These are phyloP conservation scores for Neurospora sp. DNA, from an alignment of 495 filamentous ascomycete species.

Conservation along the genomic window DNA sequence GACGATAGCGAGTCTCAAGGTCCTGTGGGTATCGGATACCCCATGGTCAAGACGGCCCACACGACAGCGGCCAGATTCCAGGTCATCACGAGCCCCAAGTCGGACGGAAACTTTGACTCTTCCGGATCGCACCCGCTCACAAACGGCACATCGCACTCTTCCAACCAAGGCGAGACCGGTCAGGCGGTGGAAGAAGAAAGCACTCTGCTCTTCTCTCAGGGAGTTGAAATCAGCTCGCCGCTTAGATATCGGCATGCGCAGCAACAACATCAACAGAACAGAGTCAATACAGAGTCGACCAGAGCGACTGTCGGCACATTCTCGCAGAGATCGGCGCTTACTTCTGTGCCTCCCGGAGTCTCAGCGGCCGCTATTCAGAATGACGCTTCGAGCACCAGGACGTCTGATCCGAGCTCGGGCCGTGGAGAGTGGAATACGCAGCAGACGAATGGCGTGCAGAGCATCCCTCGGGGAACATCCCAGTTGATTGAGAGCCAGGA, in stretches of 20 bases:
- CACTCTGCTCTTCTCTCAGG: not conserved
- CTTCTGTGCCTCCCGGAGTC: constrained; percentile 64
- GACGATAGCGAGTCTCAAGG: constrained; percentile 35
- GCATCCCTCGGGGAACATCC: constrained; percentile 29
- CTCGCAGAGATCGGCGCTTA: constrained; percentile 64
- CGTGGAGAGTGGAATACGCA: constrained; percentile 51
- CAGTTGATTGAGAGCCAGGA: constrained; percentile 50
- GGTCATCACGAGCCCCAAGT: constrained; percentile 35
- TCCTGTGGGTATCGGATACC: constrained; percentile 51
- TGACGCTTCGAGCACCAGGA: constrained; percentile 81
- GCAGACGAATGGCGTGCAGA: constrained; percentile 43
- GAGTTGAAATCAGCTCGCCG: not conserved
- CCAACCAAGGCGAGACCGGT: constrained; percentile 41
- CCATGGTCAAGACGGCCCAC: constrained; percentile 35
- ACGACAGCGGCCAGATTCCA: constrained; percentile 38
- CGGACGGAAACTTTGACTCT: constrained; percentile 40
- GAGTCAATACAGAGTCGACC: constrained; percentile 12
- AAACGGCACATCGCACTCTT: constrained; percentile 59
- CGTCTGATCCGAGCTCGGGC: constrained; percentile 57
- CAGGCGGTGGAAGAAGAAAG: constrained; percentile 48
- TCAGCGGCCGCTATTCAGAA: constrained; percentile 69
- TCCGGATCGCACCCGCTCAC: constrained; percentile 40
- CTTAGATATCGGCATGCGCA: not conserved
- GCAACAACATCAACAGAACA: not conserved
- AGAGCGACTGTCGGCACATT: constrained; percentile 32